A percentile compares a stretch with the other conserved stretches of the same genome.
Conservation (phyloP, 2,329 filamentous ascomycete genomes). For the Xylariaceae sp. region DNA sequence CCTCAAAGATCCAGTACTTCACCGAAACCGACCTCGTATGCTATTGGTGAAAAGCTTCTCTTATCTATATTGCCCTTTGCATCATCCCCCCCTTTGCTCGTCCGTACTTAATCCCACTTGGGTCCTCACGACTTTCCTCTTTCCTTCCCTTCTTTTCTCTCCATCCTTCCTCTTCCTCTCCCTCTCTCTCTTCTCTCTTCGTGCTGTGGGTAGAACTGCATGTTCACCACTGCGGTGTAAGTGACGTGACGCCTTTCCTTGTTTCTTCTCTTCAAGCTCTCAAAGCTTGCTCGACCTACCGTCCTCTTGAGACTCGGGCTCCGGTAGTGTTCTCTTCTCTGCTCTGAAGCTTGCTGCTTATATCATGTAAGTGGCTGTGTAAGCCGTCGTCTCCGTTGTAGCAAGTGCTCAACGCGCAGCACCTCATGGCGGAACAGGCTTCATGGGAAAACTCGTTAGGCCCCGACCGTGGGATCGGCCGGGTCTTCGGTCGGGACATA, state of each 20-base stretch:
- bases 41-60: conserved; percentile 3
- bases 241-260: not conserved
- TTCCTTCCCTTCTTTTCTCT: not conserved
- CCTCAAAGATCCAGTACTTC: conserved; percentile 15
- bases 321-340: not conserved
- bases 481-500: not conserved
- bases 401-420: not conserved
- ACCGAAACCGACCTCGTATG: conserved; percentile 19
- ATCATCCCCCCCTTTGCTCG: not conserved
- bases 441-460: not conserved
- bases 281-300: not conserved
- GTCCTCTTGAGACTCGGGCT: not conserved
- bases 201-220: not conserved
- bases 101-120: not conserved
- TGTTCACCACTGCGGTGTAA: not conserved
- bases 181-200: not conserved
- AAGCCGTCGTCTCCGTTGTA: not conserved
- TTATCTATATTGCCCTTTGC: conserved; percentile 5
- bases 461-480: too few species aligned
- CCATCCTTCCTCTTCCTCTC: not conserved
- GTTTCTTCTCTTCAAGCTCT: not conserved
- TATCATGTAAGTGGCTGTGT: not conserved
- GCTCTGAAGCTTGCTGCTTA: not conserved
- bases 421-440: not conserved
- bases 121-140: not conserved